Base-by-base conservation (phyloP, 1,139 yeast genomes). In the Spencermartinsiella ligniputridi region DNA sequence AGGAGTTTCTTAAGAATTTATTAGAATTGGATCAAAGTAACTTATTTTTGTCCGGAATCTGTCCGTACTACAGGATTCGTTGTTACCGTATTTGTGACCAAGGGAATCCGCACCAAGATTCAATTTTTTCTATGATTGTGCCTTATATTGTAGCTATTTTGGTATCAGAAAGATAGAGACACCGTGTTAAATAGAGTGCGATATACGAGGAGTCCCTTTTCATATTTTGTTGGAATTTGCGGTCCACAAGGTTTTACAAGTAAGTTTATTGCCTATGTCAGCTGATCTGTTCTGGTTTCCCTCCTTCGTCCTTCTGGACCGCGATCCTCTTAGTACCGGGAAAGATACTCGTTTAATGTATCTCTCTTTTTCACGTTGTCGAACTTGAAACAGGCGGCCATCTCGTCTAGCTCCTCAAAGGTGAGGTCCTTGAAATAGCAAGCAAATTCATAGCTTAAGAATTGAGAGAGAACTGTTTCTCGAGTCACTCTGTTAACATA, bases 371-470 rank as follows among this genome's bases (percentile, higher is more conserved):
- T 50, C 32, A 67, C 58, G 50, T 71, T 70, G 53, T 71, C 75
- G 40, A 71, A 64, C 53, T 71, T 71, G 63, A 71, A 71, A 35
- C 69, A 66, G 30, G 72, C 74, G 34, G 76, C 76, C 52, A 72
- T 61, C 52, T 69, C 75, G 49, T 72, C 76, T 45, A 72, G 64
- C 34, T 71, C 72, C 30, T 70, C 72, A 35, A 64, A 67, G 8
- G 62, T 55, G 50, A 70, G 63, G 11, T 60, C 73, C 35, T 58
- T 66, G 50, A 68, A 70, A 19, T 60, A 62, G 17, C 67, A 70
- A 8, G 75, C 74, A 52, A 63, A 72, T 51, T 72, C 76, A 42
- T 68, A 67, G 48, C 64, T 69, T 34, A 70, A 60, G 50, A 66
- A 66, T 52, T 70, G 71, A 24, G 69, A 61, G 48, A 72, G 64